A percentile compares a stretch with the other conserved stretches of the same genome.
Conservation (phyloP, 768 basidiomycete species). For the Lactarius evosmus region DNA sequence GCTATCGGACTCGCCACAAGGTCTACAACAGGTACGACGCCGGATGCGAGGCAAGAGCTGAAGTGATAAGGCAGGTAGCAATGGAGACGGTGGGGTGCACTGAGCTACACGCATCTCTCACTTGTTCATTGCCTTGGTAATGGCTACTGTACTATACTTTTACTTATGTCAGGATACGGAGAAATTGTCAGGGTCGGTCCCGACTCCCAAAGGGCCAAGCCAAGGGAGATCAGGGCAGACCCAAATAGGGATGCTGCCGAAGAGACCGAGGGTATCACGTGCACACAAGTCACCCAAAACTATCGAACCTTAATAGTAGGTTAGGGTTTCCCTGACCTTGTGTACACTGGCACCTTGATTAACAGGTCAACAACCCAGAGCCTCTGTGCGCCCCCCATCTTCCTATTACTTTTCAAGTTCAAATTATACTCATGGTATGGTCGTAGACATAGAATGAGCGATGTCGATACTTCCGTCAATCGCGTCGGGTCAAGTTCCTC, state of each 20-base stretch:
- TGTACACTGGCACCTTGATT: no score
- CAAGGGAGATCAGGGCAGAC: background rate
- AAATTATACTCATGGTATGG: background rate
- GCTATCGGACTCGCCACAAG: background rate
- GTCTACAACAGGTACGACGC: background rate
- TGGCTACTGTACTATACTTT: no score
- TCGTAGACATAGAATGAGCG: conserved; percentile 15
- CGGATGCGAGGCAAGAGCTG: background rate
- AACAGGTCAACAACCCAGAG: no score
- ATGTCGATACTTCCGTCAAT: conserved; percentile 1
- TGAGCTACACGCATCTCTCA: background rate
- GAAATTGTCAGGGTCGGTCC: background rate
- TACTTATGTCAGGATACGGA: background rate
- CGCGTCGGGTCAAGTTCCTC: conserved; percentile 32
- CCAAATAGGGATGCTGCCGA: background rate
- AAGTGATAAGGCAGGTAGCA: background rate
- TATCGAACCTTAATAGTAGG: background rate
- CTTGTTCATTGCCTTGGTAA: conserved; percentile 11
- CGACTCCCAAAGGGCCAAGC: no score
- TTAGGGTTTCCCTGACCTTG: background rate
- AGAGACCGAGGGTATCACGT: background rate
- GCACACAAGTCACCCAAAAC: background rate
- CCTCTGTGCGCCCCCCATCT: no score
- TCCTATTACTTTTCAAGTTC: background rate
- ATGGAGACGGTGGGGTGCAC: background rate